Percentiles rank a stretch among this genome's conserved stretches.
These are phyloP conservation scores for Raddia distichophylla DNA, from an alignment of 176 grass and related monocot genomes.

Conservation along the genomic window DNA sequence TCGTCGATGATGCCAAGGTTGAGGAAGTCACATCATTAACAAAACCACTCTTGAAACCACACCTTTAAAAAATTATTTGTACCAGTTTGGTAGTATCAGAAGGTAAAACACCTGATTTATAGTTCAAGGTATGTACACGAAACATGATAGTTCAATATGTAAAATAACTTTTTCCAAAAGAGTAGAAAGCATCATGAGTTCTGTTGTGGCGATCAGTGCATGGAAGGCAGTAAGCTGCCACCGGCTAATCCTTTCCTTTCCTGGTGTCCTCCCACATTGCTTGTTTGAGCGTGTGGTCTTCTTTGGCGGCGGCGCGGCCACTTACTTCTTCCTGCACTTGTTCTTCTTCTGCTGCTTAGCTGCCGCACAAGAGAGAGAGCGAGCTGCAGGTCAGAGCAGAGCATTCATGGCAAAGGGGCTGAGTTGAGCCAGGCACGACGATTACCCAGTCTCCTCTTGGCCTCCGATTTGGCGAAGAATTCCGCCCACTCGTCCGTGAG, in stretches of 20 bases:
- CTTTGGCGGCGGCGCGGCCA: too few relatives aligned
- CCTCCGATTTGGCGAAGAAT: slow-evolving; percentile 74
- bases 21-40: too few relatives aligned
- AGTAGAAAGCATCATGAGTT: not conserved
- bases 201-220: not conserved
- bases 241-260: not conserved
- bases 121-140: too few relatives aligned
- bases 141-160: too few relatives aligned
- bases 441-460: slow-evolving; percentile 63
- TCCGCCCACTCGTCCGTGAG: slow-evolving; percentile 67
- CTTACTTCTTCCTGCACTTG: slow-evolving; percentile 24
- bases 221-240: not conserved
- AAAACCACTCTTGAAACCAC: too few relatives aligned
- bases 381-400: not conserved
- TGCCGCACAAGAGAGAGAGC: not conserved
- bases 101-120: too few relatives aligned
- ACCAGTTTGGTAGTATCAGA: too few relatives aligned
- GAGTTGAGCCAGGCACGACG: not conserved
- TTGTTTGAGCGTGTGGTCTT: not conserved
- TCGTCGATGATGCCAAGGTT: too few relatives aligned
- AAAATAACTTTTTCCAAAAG: not conserved
- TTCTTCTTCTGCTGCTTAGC: slow-evolving; percentile 51
- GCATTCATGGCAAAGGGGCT: not conserved
- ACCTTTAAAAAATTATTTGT: too few relatives aligned
- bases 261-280: too few relatives aligned